Base-by-base conservation (phyloP, 2,329 filamentous ascomycete species). In the Dactylella cylindrospora region DNA sequence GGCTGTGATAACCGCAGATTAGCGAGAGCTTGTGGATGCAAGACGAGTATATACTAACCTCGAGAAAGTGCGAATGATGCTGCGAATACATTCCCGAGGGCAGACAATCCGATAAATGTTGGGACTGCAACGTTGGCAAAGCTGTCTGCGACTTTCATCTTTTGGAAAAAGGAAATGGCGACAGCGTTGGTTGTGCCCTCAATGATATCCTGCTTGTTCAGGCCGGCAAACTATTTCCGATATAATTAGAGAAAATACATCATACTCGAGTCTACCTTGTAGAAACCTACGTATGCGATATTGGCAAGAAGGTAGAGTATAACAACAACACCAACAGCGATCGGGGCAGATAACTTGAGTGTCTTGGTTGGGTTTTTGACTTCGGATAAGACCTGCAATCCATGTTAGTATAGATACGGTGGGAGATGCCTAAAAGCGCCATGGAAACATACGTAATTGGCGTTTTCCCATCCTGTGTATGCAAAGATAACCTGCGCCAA, bases 381-480 rank as follows among this genome's bases (percentile, higher is more conserved):
- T 67, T 84, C 81, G 62, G 77, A 74, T 2, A 84, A 71, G 2
- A 83, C 81, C 17, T 41, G 5, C 13, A 25, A 6, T 19, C 10
- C 5, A 17, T 9, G 3, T 19, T 17, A 38, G 10, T 17, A 15
- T 38, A 7, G 22, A 19, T 12, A 9, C 22, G 9, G 13, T 12
- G 33, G 3, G n/a, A 6, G 3, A 17, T 15, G 17, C 38, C 3
- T 23, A 20, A 7, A 5, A 38, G 8, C 3, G 22, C 10, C 3
- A 25, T 3, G 19, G 10, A 8, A 5, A 25, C 22, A 22, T 13
- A 23, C 38, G 61, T 83, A 83, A 70, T 82, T 83, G 20, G 80
- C 80, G 52, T 82, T 83, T 67, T 82, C 79, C 81, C 80, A 84
- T 3, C 81, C 81, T 65, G 80, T 80, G 72, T 82, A 84, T 9